A percentile compares a stretch with the other conserved stretches of the same genome.
phyloP scores from a whole-genome alignment of 306 rosid genomes.

The Clitoria ternatea region DNA sequence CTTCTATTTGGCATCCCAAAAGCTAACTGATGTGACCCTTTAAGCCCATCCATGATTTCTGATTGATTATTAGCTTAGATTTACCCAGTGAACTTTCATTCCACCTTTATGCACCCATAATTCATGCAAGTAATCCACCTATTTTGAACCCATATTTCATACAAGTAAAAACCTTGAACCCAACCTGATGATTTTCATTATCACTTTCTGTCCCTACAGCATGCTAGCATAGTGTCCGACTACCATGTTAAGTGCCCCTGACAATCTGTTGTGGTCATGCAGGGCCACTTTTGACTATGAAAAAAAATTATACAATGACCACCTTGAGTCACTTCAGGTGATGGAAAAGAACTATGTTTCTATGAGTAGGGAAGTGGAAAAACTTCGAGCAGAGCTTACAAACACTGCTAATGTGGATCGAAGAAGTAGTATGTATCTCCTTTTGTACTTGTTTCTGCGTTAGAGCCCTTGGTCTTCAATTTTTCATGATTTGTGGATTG shows the following conservation, averaged over 20 bases:
- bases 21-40: not conserved
- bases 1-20: not conserved
- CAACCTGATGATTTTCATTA: not conserved
- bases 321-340: slow-evolving; percentile 92
- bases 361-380: slow-evolving; percentile 94
- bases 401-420: slow-evolving; percentile 57
- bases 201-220: not conserved
- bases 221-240: slow-evolving; percentile 8
- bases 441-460: slow-evolving; percentile 22
- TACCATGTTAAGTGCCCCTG: slow-evolving; percentile 15
- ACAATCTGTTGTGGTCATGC: slow-evolving; percentile 42
- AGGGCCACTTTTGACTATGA: slow-evolving; percentile 88
- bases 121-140: not conserved
- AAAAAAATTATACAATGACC: slow-evolving; percentile 84
- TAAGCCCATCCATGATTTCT: not conserved
- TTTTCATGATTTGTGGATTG: slow-evolving; percentile 24
- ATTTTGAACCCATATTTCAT: not conserved
- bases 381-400: slow-evolving; percentile 85
- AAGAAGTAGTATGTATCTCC: slow-evolving; percentile 54
- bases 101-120: not conserved
- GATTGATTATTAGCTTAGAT: not conserved
- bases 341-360: slow-evolving; percentile 91
- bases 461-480: slow-evolving; percentile 20
- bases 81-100: not conserved
- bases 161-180: not conserved